phyloP scores from a whole-genome alignment of 2,329 filamentous ascomycete species.

The Aureobasidium mangrovei region DNA sequence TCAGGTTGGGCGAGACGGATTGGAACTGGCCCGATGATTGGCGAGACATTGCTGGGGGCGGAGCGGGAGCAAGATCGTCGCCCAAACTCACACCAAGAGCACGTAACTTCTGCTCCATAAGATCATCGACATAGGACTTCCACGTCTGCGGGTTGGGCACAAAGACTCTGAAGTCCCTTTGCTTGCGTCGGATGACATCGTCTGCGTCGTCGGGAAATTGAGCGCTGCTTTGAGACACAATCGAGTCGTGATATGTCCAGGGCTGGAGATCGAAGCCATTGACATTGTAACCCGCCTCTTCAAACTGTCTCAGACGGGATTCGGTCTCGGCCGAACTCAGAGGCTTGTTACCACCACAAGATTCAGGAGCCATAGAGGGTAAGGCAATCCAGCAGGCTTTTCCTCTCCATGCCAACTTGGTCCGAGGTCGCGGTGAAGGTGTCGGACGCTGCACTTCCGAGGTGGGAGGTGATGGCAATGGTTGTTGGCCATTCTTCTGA shows the following conservation, averaged over 20 bases:
- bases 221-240: conserved; percentile 51
- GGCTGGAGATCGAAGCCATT: conserved; percentile 58
- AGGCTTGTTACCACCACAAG: conserved; percentile 34
- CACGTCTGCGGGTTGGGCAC: conserved; percentile 64
- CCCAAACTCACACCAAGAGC: conserved; percentile 80
- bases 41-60: conserved; percentile 53
- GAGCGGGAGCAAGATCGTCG: conserved; percentile 53
- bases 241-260: neutral
- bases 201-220: conserved; percentile 59
- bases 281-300: conserved; percentile 60
- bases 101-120: conserved; percentile 85
- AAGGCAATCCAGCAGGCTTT: conserved; percentile 39
- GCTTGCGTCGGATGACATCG: conserved; percentile 46
- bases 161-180: conserved; percentile 50
- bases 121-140: conserved; percentile 70
- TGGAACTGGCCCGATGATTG: conserved; percentile 68
- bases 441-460: conserved; percentile 12
- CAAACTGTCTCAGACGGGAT: conserved; percentile 56
- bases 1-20: conserved; percentile 65
- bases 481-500: neutral
- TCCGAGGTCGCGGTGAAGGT: conserved; percentile 32
- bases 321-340: conserved; percentile 46
- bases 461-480: neutral
- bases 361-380: conserved; percentile 34
- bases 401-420: conserved; percentile 38